phyloP scores from a whole-genome alignment of 257 asterid genomes.

The Fraxinus excelsior region DNA sequence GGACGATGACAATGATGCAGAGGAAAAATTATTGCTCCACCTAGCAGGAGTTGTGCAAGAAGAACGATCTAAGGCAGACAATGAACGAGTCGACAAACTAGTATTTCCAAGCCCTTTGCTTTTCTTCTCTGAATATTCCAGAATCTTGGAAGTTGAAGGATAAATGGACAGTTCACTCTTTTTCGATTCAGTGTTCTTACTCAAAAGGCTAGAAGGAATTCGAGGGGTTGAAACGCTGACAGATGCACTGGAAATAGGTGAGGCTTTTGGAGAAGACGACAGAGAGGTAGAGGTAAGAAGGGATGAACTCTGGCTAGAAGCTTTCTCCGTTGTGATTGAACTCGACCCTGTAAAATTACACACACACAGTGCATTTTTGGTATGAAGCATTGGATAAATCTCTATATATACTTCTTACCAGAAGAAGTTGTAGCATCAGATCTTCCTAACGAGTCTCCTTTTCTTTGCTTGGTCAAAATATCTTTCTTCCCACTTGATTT shows the following conservation, averaged over 20 bases:
- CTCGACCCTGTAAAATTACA: constrained; percentile 33
- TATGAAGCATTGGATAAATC: too few relatives aligned
- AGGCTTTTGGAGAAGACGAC: constrained; percentile 3
- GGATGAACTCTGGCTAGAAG: constrained; percentile 16
- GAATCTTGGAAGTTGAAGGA: constrained; percentile 29
- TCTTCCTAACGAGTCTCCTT: constrained; percentile 17
- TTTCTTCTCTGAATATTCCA: constrained; percentile 21
- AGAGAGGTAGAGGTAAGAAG: constrained; percentile 14
- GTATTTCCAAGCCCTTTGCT: constrained; percentile 22
- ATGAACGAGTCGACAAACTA: constrained; percentile 21
- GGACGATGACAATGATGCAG: constrained; percentile 20
- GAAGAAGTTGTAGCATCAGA: constrained; percentile 16
- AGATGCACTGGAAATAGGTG: background rate
- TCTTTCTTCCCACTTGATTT: constrained; percentile 3
- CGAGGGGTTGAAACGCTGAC: constrained; percentile 18
- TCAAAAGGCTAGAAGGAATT: constrained; percentile 16
- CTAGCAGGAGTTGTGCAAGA: constrained; percentile 18
- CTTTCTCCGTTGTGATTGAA: constrained; percentile 26
- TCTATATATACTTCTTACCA: constrained; percentile 27
- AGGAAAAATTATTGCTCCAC: background rate
- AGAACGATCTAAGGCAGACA: constrained; percentile 12
- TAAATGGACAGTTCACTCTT: constrained; percentile 33
- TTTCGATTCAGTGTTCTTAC: constrained; percentile 27
- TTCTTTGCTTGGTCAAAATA: constrained; percentile 21
- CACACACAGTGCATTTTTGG: background rate